Conservation (phyloP, 805 yeast species). For the Sugiyamaella qingdaonensis region DNA sequence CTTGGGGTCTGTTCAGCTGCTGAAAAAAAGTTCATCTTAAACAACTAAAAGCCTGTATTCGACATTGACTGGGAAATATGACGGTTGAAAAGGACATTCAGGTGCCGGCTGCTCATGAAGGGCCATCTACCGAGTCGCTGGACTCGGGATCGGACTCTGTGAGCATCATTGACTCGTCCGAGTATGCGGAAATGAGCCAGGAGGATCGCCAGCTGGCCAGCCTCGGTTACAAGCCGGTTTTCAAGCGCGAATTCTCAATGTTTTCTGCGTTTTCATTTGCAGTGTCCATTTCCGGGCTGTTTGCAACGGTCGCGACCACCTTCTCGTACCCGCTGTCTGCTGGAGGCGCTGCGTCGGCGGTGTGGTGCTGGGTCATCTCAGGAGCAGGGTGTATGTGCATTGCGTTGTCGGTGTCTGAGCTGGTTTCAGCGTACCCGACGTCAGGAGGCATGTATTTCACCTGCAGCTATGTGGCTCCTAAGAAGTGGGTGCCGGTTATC, state of each 20-base stretch:
- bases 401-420: conserved; percentile 70
- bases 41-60: too few species aligned
- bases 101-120: too few species aligned
- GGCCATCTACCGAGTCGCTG: too few species aligned
- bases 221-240: conserved; percentile 61
- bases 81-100: too few species aligned
- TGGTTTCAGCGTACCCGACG: conserved; percentile 33
- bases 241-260: conserved; percentile 54
- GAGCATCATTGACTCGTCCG: conserved; percentile 10
- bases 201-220: conserved; percentile 30
- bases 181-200: conserved; percentile 38
- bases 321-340: conserved; percentile 43
- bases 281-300: conserved; percentile 58
- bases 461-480: conserved; percentile 28
- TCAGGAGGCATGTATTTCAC: conserved; percentile 25
- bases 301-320: conserved; percentile 59
- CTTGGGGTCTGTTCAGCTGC: too few species aligned
- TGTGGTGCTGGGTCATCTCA: conserved; percentile 61
- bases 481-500: conserved; percentile 45
- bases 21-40: too few species aligned
- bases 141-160: conserved; percentile 1
- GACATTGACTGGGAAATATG: too few species aligned
- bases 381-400: conserved; percentile 51
- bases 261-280: conserved; percentile 62
- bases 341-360: conserved; percentile 60